These are phyloP conservation scores for Lentinula edodes DNA, from an alignment of 768 basidiomycete genomes.

Conservation along the genomic window DNA sequence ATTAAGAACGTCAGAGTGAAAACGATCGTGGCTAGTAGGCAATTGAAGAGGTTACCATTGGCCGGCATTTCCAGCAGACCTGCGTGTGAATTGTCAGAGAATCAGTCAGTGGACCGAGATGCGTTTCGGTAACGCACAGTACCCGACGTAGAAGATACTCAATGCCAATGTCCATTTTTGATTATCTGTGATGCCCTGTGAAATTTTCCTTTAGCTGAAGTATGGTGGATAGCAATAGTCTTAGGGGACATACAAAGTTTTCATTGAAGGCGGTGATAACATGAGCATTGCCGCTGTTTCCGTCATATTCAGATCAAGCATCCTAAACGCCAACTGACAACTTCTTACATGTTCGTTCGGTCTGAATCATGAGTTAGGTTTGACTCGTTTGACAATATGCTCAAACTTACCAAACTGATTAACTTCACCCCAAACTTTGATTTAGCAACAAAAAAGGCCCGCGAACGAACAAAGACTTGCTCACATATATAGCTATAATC, in stretches of 20 bases:
- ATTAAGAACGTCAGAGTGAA: not conserved
- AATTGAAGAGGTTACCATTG: constrained; percentile 28
- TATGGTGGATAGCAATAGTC: no score
- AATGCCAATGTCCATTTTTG: constrained; percentile 52
- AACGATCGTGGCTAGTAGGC: not conserved
- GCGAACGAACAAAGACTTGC: constrained; percentile 13
- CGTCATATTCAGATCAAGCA: not conserved
- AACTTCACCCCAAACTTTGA: constrained; percentile 22
- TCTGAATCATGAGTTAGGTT: constrained; percentile 24
- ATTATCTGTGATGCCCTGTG: constrained; percentile 45
- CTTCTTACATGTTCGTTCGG: constrained; percentile 47
- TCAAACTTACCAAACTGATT: constrained; percentile 38
- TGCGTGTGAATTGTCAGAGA: constrained; percentile 10
- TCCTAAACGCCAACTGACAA: not conserved
- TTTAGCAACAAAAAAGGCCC: not conserved
- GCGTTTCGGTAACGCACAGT: constrained; percentile 30
- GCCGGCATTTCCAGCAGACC: constrained; percentile 55
- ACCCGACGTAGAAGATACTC: constrained; percentile 57
- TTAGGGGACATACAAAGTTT: constrained; percentile 32
- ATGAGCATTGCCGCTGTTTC: constrained; percentile 48
- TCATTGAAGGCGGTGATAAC: constrained; percentile 46
- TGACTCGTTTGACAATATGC: not conserved
- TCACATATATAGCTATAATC: constrained; percentile 41
- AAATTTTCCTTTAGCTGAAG: not conserved
- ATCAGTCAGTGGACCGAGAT: not conserved